phyloP scores from a whole-genome alignment of 441 rosid species.

The Gossypium gossypioides region DNA sequence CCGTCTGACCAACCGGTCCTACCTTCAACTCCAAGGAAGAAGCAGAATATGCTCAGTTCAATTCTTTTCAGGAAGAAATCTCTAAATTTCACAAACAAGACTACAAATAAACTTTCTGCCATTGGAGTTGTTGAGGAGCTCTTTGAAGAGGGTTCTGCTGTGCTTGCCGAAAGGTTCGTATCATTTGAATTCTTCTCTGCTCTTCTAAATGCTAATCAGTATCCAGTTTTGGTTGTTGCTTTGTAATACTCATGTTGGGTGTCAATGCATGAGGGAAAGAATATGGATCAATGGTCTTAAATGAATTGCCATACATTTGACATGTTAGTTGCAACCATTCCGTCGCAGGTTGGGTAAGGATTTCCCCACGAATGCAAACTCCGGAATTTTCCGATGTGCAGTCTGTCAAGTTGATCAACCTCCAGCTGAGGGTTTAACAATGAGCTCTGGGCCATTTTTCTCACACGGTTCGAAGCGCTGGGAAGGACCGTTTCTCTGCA shows the following conservation, averaged over 20 bases:
- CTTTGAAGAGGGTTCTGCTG: slow-evolving; percentile 98
- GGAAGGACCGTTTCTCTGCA: slow-evolving; percentile 90
- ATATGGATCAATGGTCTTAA: background rate
- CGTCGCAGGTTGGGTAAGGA: slow-evolving; percentile 77
- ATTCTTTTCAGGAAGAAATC: slow-evolving; percentile 61
- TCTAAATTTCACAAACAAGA: slow-evolving; percentile 35
- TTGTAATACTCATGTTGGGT: too few species aligned
- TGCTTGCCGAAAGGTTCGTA: slow-evolving; percentile 81
- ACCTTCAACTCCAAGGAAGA: slow-evolving; percentile 59
- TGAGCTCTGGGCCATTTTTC: slow-evolving; percentile 47
- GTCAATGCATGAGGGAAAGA: background rate
- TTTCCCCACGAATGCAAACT: slow-evolving; percentile 33
- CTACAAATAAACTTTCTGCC: slow-evolving; percentile 71
- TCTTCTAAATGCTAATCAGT: background rate
- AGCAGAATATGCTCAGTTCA: slow-evolving; percentile 51
- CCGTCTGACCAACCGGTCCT: slow-evolving; percentile 67
- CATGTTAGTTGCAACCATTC: background rate
- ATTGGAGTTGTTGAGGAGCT: slow-evolving; percentile 92
- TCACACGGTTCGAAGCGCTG: slow-evolving; percentile 62
- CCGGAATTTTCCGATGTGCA: slow-evolving; percentile 74
- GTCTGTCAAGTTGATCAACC: slow-evolving; percentile 88
- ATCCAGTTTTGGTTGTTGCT: background rate
- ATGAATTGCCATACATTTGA: background rate
- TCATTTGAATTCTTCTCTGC: background rate
- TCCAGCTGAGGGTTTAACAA: slow-evolving; percentile 42